These are phyloP conservation scores for Russula sp. DNA, from an alignment of 768 basidiomycete species.

Conservation along the genomic window DNA sequence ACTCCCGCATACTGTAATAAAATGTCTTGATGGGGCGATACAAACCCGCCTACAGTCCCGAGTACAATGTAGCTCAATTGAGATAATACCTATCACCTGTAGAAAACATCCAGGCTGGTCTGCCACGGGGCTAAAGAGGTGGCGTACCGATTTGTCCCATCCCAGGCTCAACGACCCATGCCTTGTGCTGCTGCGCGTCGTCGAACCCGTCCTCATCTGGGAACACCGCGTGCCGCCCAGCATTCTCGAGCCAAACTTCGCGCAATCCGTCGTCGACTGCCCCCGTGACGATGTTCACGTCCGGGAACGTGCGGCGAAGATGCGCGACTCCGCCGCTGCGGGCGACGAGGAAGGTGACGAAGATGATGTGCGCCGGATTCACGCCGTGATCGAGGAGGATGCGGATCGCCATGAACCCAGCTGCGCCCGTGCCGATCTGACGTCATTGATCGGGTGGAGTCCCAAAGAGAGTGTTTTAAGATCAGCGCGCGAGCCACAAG, in stretches of 20 bases:
- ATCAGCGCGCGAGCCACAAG: no score
- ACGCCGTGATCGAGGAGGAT: constrained; percentile 92
- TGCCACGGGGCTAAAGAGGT: background rate
- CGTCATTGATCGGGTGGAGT: no score
- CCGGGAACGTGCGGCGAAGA: constrained; percentile 77
- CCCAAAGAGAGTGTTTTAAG: no score
- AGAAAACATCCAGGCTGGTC: background rate
- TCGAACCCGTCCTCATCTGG: constrained; percentile 24
- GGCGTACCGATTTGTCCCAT: constrained; percentile 82
- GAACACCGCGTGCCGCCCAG: constrained; percentile 37
- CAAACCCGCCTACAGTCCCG: no score
- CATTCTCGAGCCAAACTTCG: constrained; percentile 65
- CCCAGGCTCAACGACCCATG: constrained; percentile 82
- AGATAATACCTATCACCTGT: constrained; percentile 41
- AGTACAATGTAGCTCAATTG: background rate
- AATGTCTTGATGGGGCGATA: background rate
- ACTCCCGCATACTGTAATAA: background rate
- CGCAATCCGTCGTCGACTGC: constrained; percentile 73
- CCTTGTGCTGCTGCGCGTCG: constrained; percentile 45
- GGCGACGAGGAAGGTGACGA: constrained; percentile 85
- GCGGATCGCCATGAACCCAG: constrained; percentile 93
- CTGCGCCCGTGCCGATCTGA: constrained; percentile 89
- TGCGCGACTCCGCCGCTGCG: constrained; percentile 73
- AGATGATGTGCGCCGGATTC: constrained; percentile 75
- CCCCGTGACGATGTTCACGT: constrained; percentile 77